phyloP scores from a whole-genome alignment of 1,284 basidiomycete species.

The Golubevia pallescens region DNA sequence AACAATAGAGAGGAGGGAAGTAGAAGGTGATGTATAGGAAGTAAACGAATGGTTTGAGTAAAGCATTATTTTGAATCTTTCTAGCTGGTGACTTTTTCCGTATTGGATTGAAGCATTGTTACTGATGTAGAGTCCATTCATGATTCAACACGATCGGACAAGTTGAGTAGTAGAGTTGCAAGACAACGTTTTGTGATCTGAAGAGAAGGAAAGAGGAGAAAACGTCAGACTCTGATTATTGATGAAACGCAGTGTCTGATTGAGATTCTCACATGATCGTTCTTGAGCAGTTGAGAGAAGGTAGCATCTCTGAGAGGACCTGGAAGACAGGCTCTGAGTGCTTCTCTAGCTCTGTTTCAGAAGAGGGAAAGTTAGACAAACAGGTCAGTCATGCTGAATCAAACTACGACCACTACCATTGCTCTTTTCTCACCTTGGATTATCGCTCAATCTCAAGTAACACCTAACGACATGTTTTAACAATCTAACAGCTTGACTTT shows the following conservation, averaged over 20 bases:
- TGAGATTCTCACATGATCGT: conserved; percentile 68
- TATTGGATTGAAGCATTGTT: no score
- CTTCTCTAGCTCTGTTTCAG: conserved; percentile 92
- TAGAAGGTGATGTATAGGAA: no score
- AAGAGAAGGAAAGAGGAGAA: background rate
- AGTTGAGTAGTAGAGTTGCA: conserved; percentile 89
- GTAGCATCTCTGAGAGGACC: conserved; percentile 94
- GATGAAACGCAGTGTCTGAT: no score
- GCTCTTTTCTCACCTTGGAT: conserved; percentile 80
- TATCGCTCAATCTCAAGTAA: conserved; percentile 94
- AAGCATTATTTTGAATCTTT: no score
- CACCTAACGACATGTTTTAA: conserved; percentile 98
- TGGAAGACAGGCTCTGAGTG: conserved; percentile 92
- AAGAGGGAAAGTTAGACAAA: no score
- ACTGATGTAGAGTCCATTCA: no score
- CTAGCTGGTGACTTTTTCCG: no score
- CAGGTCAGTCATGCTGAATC: no score
- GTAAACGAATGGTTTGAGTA: no score
- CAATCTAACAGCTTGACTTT: conserved; percentile 93
- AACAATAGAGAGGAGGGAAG: no score
- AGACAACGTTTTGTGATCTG: conserved; percentile 74
- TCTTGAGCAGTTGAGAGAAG: conserved; percentile 81
- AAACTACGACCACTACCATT: no score
- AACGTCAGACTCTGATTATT: no score
- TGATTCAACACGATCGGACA: conserved; percentile 69